A percentile compares a stretch with the other conserved stretches of the same genome.
These are phyloP conservation scores for Curvularia spicifera DNA, from an alignment of 2,329 filamentous ascomycete species.

Conservation along the genomic window DNA sequence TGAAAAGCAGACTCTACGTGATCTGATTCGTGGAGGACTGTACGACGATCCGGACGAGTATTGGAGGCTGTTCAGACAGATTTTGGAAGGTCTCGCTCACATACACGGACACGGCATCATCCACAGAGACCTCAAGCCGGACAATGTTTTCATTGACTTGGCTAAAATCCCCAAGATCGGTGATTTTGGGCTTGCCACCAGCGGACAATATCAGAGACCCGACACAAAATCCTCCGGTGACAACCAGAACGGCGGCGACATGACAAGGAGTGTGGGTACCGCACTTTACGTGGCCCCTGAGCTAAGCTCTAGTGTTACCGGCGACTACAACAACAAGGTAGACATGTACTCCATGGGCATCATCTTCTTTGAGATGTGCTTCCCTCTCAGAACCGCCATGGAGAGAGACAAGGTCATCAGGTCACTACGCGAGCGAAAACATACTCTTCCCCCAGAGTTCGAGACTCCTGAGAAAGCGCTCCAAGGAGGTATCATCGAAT, in stretches of 20 bases:
- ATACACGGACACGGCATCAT: slow-evolving; percentile 92
- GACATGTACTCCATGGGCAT: slow-evolving; percentile 99
- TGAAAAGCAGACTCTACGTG: slow-evolving; percentile 87
- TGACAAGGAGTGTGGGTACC: slow-evolving; percentile 76
- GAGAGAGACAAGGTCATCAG: slow-evolving; percentile 71
- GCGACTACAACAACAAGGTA: slow-evolving; percentile 89
- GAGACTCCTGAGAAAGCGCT: slow-evolving; percentile 68
- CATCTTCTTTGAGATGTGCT: slow-evolving; percentile 98
- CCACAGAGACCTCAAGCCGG: slow-evolving; percentile 93
- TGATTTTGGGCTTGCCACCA: slow-evolving; percentile 93
- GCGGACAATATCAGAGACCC: slow-evolving; percentile 71
- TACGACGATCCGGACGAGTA: slow-evolving; percentile 76
- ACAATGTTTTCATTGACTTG: slow-evolving; percentile 95
- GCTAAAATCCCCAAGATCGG: slow-evolving; percentile 92
- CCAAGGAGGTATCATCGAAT: slow-evolving; percentile 78
- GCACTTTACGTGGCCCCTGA: slow-evolving; percentile 94
- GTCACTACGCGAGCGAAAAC: slow-evolving; percentile 69
- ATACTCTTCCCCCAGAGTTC: slow-evolving; percentile 76
- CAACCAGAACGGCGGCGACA: slow-evolving; percentile 59
- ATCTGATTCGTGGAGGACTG: slow-evolving; percentile 80
- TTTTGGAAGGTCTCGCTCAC: slow-evolving; percentile 86
- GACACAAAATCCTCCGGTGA: slow-evolving; percentile 57
- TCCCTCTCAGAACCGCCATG: slow-evolving; percentile 66
- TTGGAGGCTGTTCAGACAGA: slow-evolving; percentile 90
- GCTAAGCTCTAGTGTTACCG: slow-evolving; percentile 74